Evolutionary conservation across 1,284 basidiomycete species (phyloP).

Genomic region (Erythrobasidium hasegawianum): DNA sequence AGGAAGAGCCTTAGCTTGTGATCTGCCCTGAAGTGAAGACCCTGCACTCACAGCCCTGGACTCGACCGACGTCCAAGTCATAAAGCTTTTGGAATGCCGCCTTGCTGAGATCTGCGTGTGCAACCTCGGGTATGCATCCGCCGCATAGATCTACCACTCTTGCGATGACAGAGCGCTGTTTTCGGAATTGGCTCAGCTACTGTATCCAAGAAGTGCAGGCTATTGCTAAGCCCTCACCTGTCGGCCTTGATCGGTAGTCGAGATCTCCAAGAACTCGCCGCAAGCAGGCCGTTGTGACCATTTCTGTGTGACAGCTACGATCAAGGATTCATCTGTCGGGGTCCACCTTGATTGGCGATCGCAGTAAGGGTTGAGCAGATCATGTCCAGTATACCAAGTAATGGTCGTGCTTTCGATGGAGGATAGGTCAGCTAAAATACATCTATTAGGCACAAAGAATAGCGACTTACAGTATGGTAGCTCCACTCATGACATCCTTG

Average conservation of each 20-base stretch:
- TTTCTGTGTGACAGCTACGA: slow-evolving; percentile 44
- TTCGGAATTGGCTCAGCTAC: too few species aligned
- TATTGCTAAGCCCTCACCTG: slow-evolving; percentile 13
- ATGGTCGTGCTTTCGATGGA: slow-evolving; percentile 38
- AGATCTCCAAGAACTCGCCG: slow-evolving; percentile 32
- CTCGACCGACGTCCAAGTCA: slow-evolving; percentile 39
- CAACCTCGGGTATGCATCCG: slow-evolving; percentile 39
- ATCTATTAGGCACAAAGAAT: not conserved
- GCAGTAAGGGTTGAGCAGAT: slow-evolving; percentile 43
- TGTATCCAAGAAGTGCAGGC: too few species aligned
- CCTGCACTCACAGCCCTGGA: slow-evolving; percentile 27
- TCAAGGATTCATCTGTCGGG: slow-evolving; percentile 42
- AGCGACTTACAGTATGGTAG: slow-evolving; percentile 27
- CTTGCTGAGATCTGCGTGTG: slow-evolving; percentile 43
- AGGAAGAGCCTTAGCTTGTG: slow-evolving; percentile 4
- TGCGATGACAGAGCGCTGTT: slow-evolving; percentile 14
- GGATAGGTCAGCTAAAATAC: not conserved
- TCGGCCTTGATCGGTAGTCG: slow-evolving; percentile 12
- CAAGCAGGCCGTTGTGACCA: slow-evolving; percentile 39
- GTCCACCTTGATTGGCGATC: slow-evolving; percentile 42
- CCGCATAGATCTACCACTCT: slow-evolving; percentile 42
- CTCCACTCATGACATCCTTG: slow-evolving; percentile 31
- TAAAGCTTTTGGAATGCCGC: slow-evolving; percentile 41
- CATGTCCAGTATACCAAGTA: slow-evolving; percentile 43
- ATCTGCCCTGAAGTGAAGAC: not conserved